Conservation (phyloP, 78 protist species). For the Tieghemostelium lacteum region DNA sequence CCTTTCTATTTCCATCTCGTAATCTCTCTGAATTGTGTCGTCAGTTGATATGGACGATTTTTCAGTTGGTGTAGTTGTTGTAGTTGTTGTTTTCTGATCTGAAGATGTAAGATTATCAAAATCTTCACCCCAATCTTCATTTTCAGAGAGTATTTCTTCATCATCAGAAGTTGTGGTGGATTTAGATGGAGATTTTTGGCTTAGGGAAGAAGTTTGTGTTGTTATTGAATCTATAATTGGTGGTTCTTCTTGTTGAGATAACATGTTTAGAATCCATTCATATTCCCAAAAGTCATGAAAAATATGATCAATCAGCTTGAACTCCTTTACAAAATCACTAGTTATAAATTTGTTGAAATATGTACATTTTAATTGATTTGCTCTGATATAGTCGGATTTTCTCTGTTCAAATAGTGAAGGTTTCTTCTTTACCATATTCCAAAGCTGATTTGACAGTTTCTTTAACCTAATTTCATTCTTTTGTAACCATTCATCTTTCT, state of each 20-base stretch:
- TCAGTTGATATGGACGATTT: no score
- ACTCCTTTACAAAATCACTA: neutral
- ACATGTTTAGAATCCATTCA: constrained; percentile 15
- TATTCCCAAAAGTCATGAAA: constrained; percentile 46
- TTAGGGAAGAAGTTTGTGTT: neutral
- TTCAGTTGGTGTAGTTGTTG: no score
- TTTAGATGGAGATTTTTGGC: neutral
- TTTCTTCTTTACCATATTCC: neutral
- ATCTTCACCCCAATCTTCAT: neutral
- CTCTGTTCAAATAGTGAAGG: neutral
- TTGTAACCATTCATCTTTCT: constrained; percentile 26
- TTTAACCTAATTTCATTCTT: constrained; percentile 4
- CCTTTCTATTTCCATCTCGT: neutral
- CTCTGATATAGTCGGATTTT: neutral
- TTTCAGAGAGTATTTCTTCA: neutral
- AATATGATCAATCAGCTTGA: neutral
- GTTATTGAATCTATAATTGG: neutral
- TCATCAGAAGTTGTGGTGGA: neutral
- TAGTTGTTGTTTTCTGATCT: no score
- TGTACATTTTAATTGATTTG: neutral
- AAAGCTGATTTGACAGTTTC: neutral
- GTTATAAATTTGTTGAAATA: neutral
- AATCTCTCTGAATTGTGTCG: neutral
- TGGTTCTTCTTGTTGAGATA: neutral
- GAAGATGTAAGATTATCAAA: no score